Conservation (phyloP, 306 rosid genomes). For the Inga oerstediana region DNA sequence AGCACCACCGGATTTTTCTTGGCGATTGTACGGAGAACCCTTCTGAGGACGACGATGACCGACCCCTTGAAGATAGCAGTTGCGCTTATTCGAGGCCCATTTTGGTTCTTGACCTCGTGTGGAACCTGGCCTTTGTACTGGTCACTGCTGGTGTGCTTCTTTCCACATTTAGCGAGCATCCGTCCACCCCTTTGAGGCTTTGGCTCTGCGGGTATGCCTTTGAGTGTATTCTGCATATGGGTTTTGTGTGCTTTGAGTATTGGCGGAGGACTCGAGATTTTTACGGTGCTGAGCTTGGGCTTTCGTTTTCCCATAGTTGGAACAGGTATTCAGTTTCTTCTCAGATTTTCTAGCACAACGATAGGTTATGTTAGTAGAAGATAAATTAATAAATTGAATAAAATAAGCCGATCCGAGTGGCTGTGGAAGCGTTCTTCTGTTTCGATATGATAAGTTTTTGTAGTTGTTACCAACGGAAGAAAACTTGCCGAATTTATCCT, state of each 20-base stretch:
- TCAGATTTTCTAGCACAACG: not conserved
- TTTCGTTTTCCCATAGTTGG: slow-evolving; percentile 37
- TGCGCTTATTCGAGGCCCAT: slow-evolving; percentile 59
- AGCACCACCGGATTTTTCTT: slow-evolving; percentile 44
- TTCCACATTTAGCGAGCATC: slow-evolving; percentile 59
- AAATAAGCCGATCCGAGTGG: not conserved
- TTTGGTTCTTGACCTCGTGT: slow-evolving; percentile 63
- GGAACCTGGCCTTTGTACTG: slow-evolving; percentile 73
- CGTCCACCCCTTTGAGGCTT: slow-evolving; percentile 68
- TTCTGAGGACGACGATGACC: slow-evolving; percentile 35
- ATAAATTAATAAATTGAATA: not conserved
- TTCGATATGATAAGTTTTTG: not conserved
- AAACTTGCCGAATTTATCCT: not conserved
- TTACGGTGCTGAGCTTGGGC: slow-evolving; percentile 28
- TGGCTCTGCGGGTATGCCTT: slow-evolving; percentile 74
- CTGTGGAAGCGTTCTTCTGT: not conserved
- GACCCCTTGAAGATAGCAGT: not conserved
- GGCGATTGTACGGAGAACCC: slow-evolving; percentile 39
- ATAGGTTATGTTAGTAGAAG: not conserved
- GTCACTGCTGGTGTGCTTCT: slow-evolving; percentile 65
- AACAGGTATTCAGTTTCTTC: slow-evolving; percentile 41
- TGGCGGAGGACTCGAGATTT: slow-evolving; percentile 29
- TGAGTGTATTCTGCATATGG: slow-evolving; percentile 66
- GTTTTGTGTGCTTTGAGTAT: slow-evolving; percentile 59
- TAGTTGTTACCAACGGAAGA: not conserved